Evolutionary conservation across 1,139 yeast species (phyloP).

Genomic region (Yamadazyma pseudoaaseri): DNA sequence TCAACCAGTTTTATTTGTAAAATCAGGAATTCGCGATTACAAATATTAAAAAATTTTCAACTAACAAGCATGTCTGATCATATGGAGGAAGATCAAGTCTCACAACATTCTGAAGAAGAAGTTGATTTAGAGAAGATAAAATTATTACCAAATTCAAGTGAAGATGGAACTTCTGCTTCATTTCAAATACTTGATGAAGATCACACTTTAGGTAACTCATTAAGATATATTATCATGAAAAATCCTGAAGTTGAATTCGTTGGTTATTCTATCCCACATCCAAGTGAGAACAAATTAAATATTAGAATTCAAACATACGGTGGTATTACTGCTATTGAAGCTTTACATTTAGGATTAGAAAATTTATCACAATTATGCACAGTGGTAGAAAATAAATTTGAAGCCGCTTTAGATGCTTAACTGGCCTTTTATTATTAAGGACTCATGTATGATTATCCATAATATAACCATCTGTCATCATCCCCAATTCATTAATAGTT

Average conservation of each 20-base stretch:
- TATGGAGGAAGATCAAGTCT: slow-evolving; percentile 10
- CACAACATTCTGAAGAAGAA: slow-evolving; percentile 23
- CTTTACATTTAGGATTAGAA: slow-evolving; percentile 86
- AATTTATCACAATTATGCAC: slow-evolving; percentile 82
- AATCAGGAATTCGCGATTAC: slow-evolving; percentile 1
- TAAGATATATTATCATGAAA: slow-evolving; percentile 92
- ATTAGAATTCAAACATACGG: slow-evolving; percentile 94
- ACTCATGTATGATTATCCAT: too few species aligned
- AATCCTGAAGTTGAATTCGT: slow-evolving; percentile 98
- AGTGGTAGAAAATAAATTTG: slow-evolving; percentile 73
- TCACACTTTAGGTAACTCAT: slow-evolving; percentile 92
- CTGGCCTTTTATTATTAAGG: too few species aligned
- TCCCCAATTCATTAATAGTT: background rate
- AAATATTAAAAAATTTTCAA: slow-evolving; percentile 1
- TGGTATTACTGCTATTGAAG: slow-evolving; percentile 84
- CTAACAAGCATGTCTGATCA: slow-evolving; percentile 2
- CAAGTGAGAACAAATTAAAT: slow-evolving; percentile 88
- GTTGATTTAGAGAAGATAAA: slow-evolving; percentile 51
- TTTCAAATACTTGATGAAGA: slow-evolving; percentile 92
- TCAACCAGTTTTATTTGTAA: background rate
- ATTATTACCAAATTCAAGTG: slow-evolving; percentile 85
- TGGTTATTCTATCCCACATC: slow-evolving; percentile 99
- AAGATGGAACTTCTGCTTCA: slow-evolving; percentile 93
- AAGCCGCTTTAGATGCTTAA: slow-evolving; percentile 4
- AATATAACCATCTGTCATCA: too few species aligned